These are phyloP conservation scores for Naematelia aurantialba DNA, from an alignment of 768 basidiomycete genomes.

Conservation along the genomic window DNA sequence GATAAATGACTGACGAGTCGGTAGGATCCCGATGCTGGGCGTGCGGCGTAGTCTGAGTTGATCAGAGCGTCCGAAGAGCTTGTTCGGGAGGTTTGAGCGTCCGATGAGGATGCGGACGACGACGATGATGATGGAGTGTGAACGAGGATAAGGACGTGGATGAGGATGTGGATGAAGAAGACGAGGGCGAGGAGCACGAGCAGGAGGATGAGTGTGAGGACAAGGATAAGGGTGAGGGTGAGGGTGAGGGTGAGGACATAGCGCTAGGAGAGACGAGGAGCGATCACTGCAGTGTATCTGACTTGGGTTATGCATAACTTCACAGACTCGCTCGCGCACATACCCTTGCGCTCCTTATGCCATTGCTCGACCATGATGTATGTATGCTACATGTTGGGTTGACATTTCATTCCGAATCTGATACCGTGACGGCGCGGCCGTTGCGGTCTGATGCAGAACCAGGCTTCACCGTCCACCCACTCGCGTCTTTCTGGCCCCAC, in stretches of 20 bases:
- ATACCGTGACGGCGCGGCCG: not conserved
- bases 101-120: not conserved
- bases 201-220: not conserved
- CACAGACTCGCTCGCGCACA: not conserved
- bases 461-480: not conserved
- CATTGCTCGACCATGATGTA: not conserved
- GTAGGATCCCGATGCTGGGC: constrained; percentile 35
- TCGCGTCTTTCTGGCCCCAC: not conserved
- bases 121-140: not conserved
- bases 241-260: not conserved
- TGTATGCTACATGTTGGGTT: not conserved
- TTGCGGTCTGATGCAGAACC: not conserved
- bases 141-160: not conserved
- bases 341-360: not conserved
- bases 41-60: constrained; percentile 22
- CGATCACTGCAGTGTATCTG: too few relatives aligned
- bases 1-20: not conserved
- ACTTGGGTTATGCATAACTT: not conserved
- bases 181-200: not conserved
- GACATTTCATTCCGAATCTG: not conserved
- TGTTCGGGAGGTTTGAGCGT: not conserved
- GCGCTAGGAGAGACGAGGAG: not conserved
- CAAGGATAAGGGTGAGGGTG: not conserved
- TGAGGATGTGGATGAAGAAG: too few relatives aligned
- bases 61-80: not conserved